Conservation (phyloP, 2,329 filamentous ascomycete genomes). For the Claviceps sp. region DNA sequence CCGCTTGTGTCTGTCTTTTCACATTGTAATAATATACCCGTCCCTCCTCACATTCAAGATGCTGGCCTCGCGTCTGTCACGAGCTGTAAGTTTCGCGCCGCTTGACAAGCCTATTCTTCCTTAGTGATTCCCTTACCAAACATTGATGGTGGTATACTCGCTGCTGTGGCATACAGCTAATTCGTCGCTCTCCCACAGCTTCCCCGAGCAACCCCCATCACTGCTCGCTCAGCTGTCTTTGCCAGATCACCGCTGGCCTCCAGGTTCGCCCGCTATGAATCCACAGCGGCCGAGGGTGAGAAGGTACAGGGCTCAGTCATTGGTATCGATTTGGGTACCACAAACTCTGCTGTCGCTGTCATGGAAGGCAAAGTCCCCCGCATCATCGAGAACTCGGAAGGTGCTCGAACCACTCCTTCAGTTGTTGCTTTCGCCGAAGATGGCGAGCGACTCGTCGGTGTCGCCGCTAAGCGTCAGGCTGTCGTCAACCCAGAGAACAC, state of each 20-base stretch:
- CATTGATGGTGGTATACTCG: slow-evolving; percentile 1
- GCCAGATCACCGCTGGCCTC: slow-evolving; percentile 58
- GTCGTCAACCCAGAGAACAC: slow-evolving; percentile 99
- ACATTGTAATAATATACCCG: slow-evolving; percentile 19
- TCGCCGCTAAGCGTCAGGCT: slow-evolving; percentile 93
- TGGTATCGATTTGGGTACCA: slow-evolving; percentile 96
- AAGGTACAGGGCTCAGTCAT: slow-evolving; percentile 96
- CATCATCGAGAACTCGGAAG: slow-evolving; percentile 97
- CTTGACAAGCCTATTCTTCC: not conserved
- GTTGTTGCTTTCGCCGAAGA: slow-evolving; percentile 93
- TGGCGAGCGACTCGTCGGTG: slow-evolving; percentile 91
- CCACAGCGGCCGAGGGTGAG: slow-evolving; percentile 40
- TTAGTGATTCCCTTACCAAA: not conserved
- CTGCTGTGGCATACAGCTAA: slow-evolving; percentile 9
- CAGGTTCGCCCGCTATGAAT: slow-evolving; percentile 66
- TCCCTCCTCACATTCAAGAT: slow-evolving; percentile 36
- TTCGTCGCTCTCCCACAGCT: slow-evolving; percentile 35
- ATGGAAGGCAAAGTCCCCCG: slow-evolving; percentile 94
- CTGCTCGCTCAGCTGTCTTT: slow-evolving; percentile 53
- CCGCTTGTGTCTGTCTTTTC: slow-evolving; percentile 20
- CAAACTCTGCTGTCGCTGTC: slow-evolving; percentile 91
- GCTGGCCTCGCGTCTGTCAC: slow-evolving; percentile 58
- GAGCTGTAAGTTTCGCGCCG: slow-evolving; percentile 49
- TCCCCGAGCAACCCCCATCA: slow-evolving; percentile 59
- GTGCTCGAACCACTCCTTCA: slow-evolving; percentile 51